Percentiles rank a stretch among this genome's conserved stretches.
Evolutionary conservation across 176 grass and related monocot species (phyloP).

Genomic region (Guadua angustifolia): DNA sequence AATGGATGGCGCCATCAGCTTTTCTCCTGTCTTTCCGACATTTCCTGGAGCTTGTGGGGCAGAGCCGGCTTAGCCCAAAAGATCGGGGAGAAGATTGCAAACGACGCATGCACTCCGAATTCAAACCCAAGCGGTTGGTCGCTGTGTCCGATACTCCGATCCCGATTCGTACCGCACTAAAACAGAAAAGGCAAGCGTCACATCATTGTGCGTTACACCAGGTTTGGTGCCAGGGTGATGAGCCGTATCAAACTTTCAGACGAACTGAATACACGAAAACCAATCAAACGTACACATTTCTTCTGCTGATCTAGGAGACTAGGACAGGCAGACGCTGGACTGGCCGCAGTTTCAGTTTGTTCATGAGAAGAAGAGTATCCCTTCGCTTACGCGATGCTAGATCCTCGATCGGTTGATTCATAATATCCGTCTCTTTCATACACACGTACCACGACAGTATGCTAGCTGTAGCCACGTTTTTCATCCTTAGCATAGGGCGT

Average conservation of each 20-base stretch:
- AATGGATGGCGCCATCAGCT: constrained; percentile 28
- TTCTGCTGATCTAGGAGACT: neutral
- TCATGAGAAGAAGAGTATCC: neutral
- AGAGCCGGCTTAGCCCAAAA: neutral
- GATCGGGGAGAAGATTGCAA: neutral
- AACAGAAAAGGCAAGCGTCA: neutral
- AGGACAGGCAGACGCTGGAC: neutral
- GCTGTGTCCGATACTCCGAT: neutral
- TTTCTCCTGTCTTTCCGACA: neutral
- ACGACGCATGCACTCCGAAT: neutral
- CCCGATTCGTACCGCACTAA: neutral
- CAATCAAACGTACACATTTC: neutral
- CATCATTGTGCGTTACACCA: neutral
- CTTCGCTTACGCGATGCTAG: neutral
- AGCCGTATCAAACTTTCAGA: neutral
- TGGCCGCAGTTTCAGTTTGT: neutral
- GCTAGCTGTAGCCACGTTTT: too few species aligned
- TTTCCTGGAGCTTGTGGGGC: neutral
- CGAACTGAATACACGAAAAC: neutral
- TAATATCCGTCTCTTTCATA: too few species aligned
- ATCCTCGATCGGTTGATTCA: too few species aligned
- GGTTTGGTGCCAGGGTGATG: constrained; percentile 13
- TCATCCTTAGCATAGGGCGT: too few species aligned
- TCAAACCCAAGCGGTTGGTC: neutral
- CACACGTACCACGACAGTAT: too few species aligned